These are phyloP conservation scores for Salix suchowensis DNA, from an alignment of 345 rosid genomes.

Conservation along the genomic window DNA sequence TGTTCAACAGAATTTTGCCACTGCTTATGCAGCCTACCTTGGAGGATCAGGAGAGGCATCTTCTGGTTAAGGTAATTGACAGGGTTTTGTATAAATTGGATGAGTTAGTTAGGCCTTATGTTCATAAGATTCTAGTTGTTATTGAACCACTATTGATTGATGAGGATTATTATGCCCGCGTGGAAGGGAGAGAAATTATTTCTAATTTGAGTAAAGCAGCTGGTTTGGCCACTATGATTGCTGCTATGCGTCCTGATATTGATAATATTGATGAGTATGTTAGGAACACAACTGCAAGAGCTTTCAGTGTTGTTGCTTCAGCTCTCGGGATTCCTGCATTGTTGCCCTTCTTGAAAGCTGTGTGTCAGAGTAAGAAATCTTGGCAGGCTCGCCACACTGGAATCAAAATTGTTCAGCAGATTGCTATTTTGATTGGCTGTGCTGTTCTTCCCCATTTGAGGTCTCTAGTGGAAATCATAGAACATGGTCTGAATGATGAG, in stretches of 20 bases:
- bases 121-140: constrained; percentile 97
- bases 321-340: constrained; percentile 96
- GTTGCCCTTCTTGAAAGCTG: constrained; percentile 90
- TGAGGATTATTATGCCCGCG: constrained; percentile 99
- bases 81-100: constrained; percentile 89
- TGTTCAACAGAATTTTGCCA: constrained; percentile 83
- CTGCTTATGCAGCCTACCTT: constrained; percentile 96
- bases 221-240: constrained; percentile 99
- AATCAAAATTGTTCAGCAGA: constrained; percentile 98
- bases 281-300: constrained; percentile 98
- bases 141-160: constrained; percentile 97
- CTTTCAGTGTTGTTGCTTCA: constrained; percentile 99
- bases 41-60: constrained; percentile 99
- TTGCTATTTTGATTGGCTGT: constrained; percentile 94
- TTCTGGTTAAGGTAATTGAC: constrained; percentile 93
- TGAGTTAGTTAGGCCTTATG: constrained; percentile 94
- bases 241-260: constrained; percentile 99
- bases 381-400: constrained; percentile 99
- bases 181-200: constrained; percentile 97
- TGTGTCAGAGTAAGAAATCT: constrained; percentile 98
- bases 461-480: constrained; percentile 90
- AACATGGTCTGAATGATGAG: constrained; percentile 94
- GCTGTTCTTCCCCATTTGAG: constrained; percentile 93
- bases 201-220: constrained; percentile 98
- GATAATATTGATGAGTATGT: constrained; percentile 98